Evolutionary conservation across 75 land plant species (phyloP).

Genomic region (Pinus tabuliformis): DNA sequence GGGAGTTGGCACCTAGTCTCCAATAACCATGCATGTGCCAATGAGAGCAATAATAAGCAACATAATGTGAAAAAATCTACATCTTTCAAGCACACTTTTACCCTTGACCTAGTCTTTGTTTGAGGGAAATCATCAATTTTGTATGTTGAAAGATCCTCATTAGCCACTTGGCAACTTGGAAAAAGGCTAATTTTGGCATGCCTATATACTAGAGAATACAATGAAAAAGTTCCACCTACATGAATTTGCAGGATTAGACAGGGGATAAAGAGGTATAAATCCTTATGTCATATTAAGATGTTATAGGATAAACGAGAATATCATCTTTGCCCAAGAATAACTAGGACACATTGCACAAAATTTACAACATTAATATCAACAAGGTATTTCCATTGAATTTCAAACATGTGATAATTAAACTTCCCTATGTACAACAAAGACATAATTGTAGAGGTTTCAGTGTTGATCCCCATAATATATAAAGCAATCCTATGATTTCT

Average conservation of each 20-base stretch:
- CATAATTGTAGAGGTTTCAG: not conserved
- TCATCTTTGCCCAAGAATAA: not conserved
- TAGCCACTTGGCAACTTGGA: constrained; percentile 57
- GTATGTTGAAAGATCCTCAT: constrained; percentile 70
- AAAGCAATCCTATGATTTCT: not conserved
- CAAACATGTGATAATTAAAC: not conserved
- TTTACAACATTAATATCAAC: not conserved
- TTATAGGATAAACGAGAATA: not conserved
- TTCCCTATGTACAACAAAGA: not conserved
- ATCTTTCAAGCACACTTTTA: constrained; percentile 45
- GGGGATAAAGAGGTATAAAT: not conserved
- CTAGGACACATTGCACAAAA: not conserved
- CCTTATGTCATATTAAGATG: not conserved
- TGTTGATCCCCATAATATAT: not conserved
- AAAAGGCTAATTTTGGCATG: constrained; percentile 58
- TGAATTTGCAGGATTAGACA: not conserved
- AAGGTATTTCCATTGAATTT: not conserved
- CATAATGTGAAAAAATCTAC: not conserved
- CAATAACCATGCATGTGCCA: constrained; percentile 52
- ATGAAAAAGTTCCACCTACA: constrained; percentile 56
- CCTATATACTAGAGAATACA: constrained; percentile 62
- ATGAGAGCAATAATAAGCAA: constrained; percentile 42
- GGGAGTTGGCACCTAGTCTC: constrained; percentile 43
- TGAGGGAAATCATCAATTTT: constrained; percentile 24
- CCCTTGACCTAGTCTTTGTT: constrained; percentile 16